phyloP scores from a whole-genome alignment of 1,284 basidiomycete genomes.

The Schizophyllum amplum region DNA sequence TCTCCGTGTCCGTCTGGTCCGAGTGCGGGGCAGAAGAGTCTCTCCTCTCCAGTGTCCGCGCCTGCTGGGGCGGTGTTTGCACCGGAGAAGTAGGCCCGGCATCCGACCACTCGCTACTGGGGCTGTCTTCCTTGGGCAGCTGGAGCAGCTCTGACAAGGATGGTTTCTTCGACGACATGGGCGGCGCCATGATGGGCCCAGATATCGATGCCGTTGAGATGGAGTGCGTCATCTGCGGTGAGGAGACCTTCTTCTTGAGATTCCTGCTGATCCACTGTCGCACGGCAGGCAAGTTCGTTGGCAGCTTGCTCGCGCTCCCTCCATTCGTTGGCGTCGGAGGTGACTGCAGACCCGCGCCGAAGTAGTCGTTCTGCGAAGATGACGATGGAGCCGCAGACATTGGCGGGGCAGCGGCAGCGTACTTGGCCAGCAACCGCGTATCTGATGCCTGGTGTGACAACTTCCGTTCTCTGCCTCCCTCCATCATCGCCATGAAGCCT shows the following conservation, averaged over 20 bases:
- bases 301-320: constrained; percentile 40
- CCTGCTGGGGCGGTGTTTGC: constrained; percentile 14
- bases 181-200: constrained; percentile 9
- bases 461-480: constrained; percentile 46
- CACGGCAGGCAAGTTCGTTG: constrained; percentile 65
- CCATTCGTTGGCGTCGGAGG: constrained; percentile 29
- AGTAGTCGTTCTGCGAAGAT: constrained; percentile 42
- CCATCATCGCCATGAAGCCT: constrained; percentile 35
- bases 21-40: constrained; percentile 7
- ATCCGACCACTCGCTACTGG: constrained; percentile 2
- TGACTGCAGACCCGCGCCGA: constrained; percentile 33
- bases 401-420: constrained; percentile 29
- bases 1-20: constrained; percentile 29
- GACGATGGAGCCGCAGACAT: constrained; percentile 36
- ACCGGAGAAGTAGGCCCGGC: neutral
- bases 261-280: constrained; percentile 67
- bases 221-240: neutral
- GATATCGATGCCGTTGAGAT: constrained; percentile 20
- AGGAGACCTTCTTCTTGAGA: constrained; percentile 30
- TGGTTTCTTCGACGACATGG: constrained; percentile 38
- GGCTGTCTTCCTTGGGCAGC: constrained; percentile 36
- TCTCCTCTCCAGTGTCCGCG: constrained; percentile 2
- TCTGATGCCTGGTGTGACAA: constrained; percentile 66
- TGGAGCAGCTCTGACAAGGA: constrained; percentile 57
- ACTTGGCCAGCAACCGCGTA: constrained; percentile 45